Percentiles rank a stretch among this genome's conserved stretches.
These are phyloP conservation scores for Pleurotus pulmonarius DNA, from an alignment of 768 basidiomycete species.

Conservation along the genomic window DNA sequence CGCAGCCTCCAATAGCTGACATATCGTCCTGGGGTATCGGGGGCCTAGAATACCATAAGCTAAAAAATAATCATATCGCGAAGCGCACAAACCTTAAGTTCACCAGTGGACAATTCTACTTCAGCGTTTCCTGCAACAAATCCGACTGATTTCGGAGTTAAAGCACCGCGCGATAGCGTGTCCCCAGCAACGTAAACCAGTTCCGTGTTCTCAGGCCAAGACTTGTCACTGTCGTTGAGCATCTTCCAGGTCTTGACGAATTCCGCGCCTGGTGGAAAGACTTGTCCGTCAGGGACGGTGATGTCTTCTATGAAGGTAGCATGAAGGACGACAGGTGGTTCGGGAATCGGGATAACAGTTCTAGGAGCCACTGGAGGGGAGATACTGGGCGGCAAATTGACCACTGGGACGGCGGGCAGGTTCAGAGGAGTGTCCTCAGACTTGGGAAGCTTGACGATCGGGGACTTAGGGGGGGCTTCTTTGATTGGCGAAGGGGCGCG, in stretches of 20 bases:
- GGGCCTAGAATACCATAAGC: slow-evolving; percentile 44
- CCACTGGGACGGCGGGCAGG: neutral
- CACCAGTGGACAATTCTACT: slow-evolving; percentile 66
- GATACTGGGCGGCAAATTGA: neutral
- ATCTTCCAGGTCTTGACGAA: slow-evolving; percentile 85
- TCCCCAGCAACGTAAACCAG: slow-evolving; percentile 72
- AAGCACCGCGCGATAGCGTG: slow-evolving; percentile 38
- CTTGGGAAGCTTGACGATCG: neutral
- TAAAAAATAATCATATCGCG: neutral
- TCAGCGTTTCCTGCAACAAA: slow-evolving; percentile 50
- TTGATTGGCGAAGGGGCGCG: slow-evolving; percentile 10
- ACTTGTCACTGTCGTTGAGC: slow-evolving; percentile 54
- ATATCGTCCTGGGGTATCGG: slow-evolving; percentile 69
- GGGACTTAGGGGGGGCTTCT: neutral
- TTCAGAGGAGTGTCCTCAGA: neutral
- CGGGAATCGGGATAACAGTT: neutral
- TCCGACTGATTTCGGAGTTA: slow-evolving; percentile 41
- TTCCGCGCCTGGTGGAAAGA: slow-evolving; percentile 78
- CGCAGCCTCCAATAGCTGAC: slow-evolving; percentile 74
- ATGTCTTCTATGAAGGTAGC: slow-evolving; percentile 63
- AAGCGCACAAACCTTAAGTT: slow-evolving; percentile 57
- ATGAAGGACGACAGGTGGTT: slow-evolving; percentile 27
- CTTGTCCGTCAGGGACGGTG: slow-evolving; percentile 72
- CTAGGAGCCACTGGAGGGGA: neutral
- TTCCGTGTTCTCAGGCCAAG: slow-evolving; percentile 70